A percentile compares a stretch with the other conserved stretches of the same genome.
phyloP scores from a whole-genome alignment of 768 basidiomycete species.

The Lactifluus pinguis region DNA sequence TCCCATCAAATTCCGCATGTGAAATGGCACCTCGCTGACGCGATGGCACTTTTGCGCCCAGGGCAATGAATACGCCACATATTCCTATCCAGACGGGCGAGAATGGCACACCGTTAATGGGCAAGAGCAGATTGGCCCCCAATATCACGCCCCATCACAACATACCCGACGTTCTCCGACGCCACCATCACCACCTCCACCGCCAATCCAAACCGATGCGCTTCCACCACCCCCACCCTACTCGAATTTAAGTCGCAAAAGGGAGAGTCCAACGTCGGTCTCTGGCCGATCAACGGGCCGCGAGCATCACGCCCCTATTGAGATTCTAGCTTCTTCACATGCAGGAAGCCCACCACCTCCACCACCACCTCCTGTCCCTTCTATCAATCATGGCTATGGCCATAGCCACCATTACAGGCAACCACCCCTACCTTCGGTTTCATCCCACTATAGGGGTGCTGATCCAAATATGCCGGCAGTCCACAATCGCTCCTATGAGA shows the following conservation, averaged over 20 bases:
- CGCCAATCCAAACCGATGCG: slow-evolving; percentile 7
- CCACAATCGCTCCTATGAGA: slow-evolving; percentile 5
- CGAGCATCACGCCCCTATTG: slow-evolving; percentile 10
- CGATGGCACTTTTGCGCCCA: slow-evolving; percentile 24
- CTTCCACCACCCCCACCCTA: background rate
- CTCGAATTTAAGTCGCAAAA: slow-evolving; percentile 3
- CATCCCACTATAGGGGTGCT: background rate
- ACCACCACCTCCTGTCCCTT: background rate
- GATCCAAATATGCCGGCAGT: background rate
- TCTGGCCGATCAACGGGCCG: slow-evolving; percentile 9
- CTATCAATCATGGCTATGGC: background rate
- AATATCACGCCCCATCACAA: background rate
- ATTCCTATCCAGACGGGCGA: slow-evolving; percentile 57
- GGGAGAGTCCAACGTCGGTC: slow-evolving; percentile 6
- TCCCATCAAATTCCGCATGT: background rate
- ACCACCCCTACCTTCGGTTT: background rate
- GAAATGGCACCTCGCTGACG: slow-evolving; percentile 7
- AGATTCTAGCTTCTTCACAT: slow-evolving; percentile 3
- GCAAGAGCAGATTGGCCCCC: slow-evolving; percentile 31
- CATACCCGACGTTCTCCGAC: background rate
- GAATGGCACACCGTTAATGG: slow-evolving; percentile 63
- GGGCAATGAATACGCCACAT: slow-evolving; percentile 70
- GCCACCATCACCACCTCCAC: slow-evolving; percentile 4
- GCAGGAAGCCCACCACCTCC: slow-evolving; percentile 3
- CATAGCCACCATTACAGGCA: slow-evolving; percentile 1